Conservation (phyloP, 2,329 filamentous ascomycete genomes). For the Fusarium sp. region DNA sequence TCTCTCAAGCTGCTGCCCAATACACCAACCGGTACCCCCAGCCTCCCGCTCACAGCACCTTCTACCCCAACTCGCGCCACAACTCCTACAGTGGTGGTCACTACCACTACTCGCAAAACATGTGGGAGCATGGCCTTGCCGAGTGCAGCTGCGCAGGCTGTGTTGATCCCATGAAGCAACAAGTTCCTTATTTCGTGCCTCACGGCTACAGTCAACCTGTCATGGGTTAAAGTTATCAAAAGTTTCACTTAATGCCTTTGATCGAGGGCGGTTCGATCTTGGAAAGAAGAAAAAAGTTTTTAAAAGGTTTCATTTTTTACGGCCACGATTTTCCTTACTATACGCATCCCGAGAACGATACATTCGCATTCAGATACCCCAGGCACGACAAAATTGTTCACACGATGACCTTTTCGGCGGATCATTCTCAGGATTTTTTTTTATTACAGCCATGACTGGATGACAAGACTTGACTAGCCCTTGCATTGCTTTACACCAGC, state of each 20-base stretch:
- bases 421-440: slow-evolving; percentile 46
- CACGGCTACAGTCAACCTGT: slow-evolving; percentile 67
- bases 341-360: slow-evolving; percentile 51
- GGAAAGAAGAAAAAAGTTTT: slow-evolving; percentile 47
- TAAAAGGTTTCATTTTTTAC: slow-evolving; percentile 46
- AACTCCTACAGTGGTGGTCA: slow-evolving; percentile 55
- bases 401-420: slow-evolving; percentile 46
- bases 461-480: slow-evolving; percentile 13
- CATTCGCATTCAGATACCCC: slow-evolving; percentile 56
- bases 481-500: not conserved
- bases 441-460: slow-evolving; percentile 26
- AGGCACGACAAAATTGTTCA: slow-evolving; percentile 53
- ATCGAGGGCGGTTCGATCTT: slow-evolving; percentile 35
- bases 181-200: slow-evolving; percentile 60
- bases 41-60: slow-evolving; percentile 55
- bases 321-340: slow-evolving; percentile 51
- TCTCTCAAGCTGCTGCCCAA: slow-evolving; percentile 58
- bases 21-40: slow-evolving; percentile 61
- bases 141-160: slow-evolving; percentile 65
- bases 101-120: slow-evolving; percentile 60
- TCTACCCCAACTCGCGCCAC: slow-evolving; percentile 56
- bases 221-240: slow-evolving; percentile 58
- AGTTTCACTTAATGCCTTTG: slow-evolving; percentile 39
- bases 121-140: slow-evolving; percentile 64
- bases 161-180: slow-evolving; percentile 60